Base-by-base conservation (phyloP, 805 yeast genomes). In the Nakazawaea laoshanensis region DNA sequence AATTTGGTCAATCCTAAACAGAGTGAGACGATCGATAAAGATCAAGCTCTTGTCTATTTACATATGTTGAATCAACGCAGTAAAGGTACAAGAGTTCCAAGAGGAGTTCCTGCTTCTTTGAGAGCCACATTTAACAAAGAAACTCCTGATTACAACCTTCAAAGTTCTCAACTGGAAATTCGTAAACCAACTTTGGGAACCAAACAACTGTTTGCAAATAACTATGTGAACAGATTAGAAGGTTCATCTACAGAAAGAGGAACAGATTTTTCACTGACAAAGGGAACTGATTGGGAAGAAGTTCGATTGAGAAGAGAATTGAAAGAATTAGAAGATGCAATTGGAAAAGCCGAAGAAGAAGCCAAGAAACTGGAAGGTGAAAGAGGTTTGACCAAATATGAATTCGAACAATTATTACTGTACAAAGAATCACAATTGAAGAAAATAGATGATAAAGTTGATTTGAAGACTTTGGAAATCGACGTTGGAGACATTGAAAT, bases 231-330 rank as follows among this genome's bases (percentile, higher is more conserved):
- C 40, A 66, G 77, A 51, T 59, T 79, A 38, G 31, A 35, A 7
- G 59, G 70, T n/a, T 49, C 56, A 19, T 56, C 50, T 29, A 47
- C 63, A 4, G 35, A 27, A 5, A 22, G n/a, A 13, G 39, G 39
- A 5, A 77, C 87, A 0, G 88, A 84, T 50, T 80, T 81, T 50
- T 70, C 80, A 4, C 67, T 75, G 1, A 78, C 75, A 4, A 70
- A 72, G 45, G 87, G 79, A n/a, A 76, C 86, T 2, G 95, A 87
- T 48, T 86, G 96, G 95, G 96, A 88, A 53, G 86, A 81, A 47
- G 94, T 81, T 11, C 70, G 92, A 44, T 67, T 87, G 43, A 76
- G 77, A 57, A 71, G 88, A 40, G 89, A 87, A 50, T 63, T 89
- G 40, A 67, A 76, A 9, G 84, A 83, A 40, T 57, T 88, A 30